These are phyloP conservation scores for Lipomyces mesembrius DNA, from an alignment of 805 yeast species.

Conservation along the genomic window DNA sequence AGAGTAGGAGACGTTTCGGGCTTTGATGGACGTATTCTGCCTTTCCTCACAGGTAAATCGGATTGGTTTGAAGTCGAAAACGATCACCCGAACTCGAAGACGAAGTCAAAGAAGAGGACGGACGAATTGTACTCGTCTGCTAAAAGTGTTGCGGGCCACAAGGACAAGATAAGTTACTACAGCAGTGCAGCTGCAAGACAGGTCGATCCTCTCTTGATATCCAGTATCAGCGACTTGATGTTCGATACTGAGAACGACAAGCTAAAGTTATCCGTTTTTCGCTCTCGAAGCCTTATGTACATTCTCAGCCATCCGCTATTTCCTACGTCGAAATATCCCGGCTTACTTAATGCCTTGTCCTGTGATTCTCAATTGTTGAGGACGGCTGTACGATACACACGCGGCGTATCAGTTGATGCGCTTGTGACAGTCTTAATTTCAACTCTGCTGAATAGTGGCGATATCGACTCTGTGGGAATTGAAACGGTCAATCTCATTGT, in stretches of 20 bases:
- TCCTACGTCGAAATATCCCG: conserved; percentile 63
- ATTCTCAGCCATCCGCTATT: conserved; percentile 86
- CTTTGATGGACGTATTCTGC: conserved; percentile 7
- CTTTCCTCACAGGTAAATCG: conserved; percentile 14
- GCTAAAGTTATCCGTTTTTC: conserved; percentile 41
- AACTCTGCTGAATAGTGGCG: neutral
- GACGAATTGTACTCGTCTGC: neutral
- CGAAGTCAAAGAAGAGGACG: neutral
- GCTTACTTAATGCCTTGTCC: conserved; percentile 58
- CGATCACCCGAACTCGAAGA: neutral
- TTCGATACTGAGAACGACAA: conserved; percentile 34
- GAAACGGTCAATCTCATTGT: conserved; percentile 1
- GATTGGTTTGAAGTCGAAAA: conserved; percentile 11
- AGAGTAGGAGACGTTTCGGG: conserved; percentile 8
- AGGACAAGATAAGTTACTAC: conserved; percentile 5
- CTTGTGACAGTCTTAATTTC: conserved; percentile 9
- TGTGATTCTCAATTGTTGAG: conserved; percentile 27
- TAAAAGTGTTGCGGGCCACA: neutral
- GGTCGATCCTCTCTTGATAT: conserved; percentile 38
- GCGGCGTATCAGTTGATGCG: conserved; percentile 7
- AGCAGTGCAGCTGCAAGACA: conserved; percentile 30
- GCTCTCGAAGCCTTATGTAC: conserved; percentile 65
- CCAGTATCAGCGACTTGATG: conserved; percentile 41
- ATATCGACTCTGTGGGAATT: neutral
- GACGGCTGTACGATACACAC: conserved; percentile 13